Conservation (phyloP, 768 basidiomycete species). For the Kwoniella botswanensis region DNA sequence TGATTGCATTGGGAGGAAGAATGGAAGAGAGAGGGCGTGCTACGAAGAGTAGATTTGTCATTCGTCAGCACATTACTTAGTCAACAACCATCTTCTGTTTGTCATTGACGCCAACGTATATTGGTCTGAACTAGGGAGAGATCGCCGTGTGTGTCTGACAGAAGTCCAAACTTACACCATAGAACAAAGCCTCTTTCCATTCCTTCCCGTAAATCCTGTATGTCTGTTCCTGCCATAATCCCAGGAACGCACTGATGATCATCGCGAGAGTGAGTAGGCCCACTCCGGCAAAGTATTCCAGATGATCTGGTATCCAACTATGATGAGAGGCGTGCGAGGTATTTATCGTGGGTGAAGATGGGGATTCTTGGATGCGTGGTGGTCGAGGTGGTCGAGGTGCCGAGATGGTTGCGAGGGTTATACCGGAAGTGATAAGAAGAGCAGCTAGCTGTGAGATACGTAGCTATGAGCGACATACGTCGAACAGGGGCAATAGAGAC, state of each 20-base stretch:
- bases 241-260: slow-evolving; percentile 71
- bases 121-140: too few relatives aligned
- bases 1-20: slow-evolving; percentile 70
- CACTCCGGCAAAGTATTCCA: slow-evolving; percentile 69
- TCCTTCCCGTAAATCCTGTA: slow-evolving; percentile 73
- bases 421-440: slow-evolving; percentile 70
- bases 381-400: slow-evolving; percentile 45
- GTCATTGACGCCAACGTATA: too few relatives aligned
- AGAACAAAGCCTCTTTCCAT: slow-evolving; percentile 85
- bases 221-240: slow-evolving; percentile 76
- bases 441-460: slow-evolving; percentile 65
- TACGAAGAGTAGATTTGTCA: too few relatives aligned
- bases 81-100: too few relatives aligned
- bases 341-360: neutral
- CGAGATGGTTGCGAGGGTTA: slow-evolving; percentile 74
- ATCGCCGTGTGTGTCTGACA: too few relatives aligned
- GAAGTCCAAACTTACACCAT: slow-evolving; percentile 66
- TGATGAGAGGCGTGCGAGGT: neutral
- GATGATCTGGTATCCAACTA: slow-evolving; percentile 27
- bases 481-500: neutral
- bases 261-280: slow-evolving; percentile 70
- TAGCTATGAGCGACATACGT: neutral
- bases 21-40: slow-evolving; percentile 80
- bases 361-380: neutral
- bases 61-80: too few relatives aligned